A percentile compares a stretch with the other conserved stretches of the same genome.
Evolutionary conservation across 345 rosid species (phyloP).

Genomic region (Populus simonii): DNA sequence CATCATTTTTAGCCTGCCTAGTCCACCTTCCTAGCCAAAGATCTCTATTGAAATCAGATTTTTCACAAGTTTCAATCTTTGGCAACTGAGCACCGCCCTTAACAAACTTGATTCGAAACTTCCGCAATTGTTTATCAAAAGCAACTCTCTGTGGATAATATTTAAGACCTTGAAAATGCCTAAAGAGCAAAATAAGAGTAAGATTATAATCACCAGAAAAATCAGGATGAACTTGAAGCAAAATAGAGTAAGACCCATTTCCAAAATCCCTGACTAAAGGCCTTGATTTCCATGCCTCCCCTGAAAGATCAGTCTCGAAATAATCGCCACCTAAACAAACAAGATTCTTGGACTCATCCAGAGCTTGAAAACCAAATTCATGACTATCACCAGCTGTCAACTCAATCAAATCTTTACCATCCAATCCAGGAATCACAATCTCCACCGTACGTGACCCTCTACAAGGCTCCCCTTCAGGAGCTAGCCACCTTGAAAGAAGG

Average conservation of each 20-base stretch:
- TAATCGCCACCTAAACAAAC: constrained; percentile 85
- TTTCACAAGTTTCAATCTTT: constrained; percentile 42
- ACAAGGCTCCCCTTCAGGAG: constrained; percentile 69
- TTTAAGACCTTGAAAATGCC: constrained; percentile 74
- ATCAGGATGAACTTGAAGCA: constrained; percentile 87
- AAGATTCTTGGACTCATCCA: constrained; percentile 48
- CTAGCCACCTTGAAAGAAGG: constrained; percentile 57
- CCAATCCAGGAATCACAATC: constrained; percentile 54
- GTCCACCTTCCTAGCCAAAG: constrained; percentile 95
- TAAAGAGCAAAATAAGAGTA: constrained; percentile 65
- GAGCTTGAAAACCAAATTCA: constrained; percentile 58
- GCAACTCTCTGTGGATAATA: constrained; percentile 62
- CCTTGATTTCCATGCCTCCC: constrained; percentile 82
- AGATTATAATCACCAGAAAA: constrained; percentile 69
- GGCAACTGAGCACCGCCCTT: constrained; percentile 41
- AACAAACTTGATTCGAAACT: constrained; percentile 41
- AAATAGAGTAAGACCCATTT: constrained; percentile 68
- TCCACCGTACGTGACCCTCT: constrained; percentile 53
- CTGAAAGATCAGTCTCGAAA: constrained; percentile 84
- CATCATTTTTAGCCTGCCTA: constrained; percentile 65
- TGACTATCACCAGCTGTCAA: constrained; percentile 65
- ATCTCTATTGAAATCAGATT: constrained; percentile 60
- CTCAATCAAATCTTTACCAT: constrained; percentile 46
- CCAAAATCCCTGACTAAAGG: constrained; percentile 77
- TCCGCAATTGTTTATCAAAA: constrained; percentile 52